These are phyloP conservation scores for Fusarium burgessii DNA, from an alignment of 2,329 filamentous ascomycete species.

Conservation along the genomic window DNA sequence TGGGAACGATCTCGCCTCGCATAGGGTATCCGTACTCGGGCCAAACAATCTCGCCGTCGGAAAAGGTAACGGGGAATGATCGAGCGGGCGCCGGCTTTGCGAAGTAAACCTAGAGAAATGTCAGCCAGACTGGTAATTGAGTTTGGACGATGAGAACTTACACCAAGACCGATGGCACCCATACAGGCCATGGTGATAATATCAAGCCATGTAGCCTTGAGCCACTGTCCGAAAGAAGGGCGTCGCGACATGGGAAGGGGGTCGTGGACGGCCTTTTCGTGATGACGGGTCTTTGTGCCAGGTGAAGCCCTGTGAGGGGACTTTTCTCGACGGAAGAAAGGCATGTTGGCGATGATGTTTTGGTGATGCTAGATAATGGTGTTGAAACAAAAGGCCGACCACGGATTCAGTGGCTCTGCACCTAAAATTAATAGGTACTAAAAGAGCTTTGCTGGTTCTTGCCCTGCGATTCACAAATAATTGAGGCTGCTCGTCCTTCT, in stretches of 20 bases:
- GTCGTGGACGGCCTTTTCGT: conserved; percentile 25
- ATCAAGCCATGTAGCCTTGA: conserved; percentile 75
- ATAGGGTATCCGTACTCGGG: conserved; percentile 78
- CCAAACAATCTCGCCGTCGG: conserved; percentile 75
- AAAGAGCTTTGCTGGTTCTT: conserved; percentile 15
- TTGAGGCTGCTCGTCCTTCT: conserved; percentile 10
- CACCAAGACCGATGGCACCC: conserved; percentile 75
- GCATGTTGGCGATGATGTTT: conserved; percentile 21
- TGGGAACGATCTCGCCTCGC: conserved; percentile 77
- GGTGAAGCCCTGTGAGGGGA: conserved; percentile 23
- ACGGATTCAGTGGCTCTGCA: background rate
- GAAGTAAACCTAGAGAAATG: conserved; percentile 64
- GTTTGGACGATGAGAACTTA: conserved; percentile 53
- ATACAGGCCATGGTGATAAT: conserved; percentile 74
- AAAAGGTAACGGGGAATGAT: conserved; percentile 76
- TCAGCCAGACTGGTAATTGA: conserved; percentile 3
- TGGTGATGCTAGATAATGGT: background rate
- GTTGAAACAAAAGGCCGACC: conserved; percentile 4
- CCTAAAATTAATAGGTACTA: background rate
- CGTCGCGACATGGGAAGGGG: conserved; percentile 58
- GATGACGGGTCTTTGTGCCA: conserved; percentile 7
- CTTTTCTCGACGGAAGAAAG: conserved; percentile 32
- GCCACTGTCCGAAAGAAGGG: conserved; percentile 76
- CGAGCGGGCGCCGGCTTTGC: conserved; percentile 74
- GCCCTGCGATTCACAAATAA: background rate